Percentiles rank a stretch among this genome's conserved stretches.
phyloP scores from a whole-genome alignment of 371 early-diverging fungal species.

The Mucor plumbeus region DNA sequence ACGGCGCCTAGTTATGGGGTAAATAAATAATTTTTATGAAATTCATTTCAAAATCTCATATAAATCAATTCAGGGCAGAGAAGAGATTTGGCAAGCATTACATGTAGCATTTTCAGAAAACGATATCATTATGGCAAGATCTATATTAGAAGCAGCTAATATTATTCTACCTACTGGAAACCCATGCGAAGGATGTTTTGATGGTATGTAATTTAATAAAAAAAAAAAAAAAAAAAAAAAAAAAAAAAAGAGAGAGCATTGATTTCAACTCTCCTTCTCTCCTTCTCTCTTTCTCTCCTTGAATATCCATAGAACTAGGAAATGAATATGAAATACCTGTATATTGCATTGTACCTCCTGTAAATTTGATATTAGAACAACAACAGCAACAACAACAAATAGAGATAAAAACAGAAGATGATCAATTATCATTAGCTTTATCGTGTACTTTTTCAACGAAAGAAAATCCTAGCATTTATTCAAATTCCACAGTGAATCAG shows the following conservation, averaged over 20 bases:
- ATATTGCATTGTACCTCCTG: conserved; percentile 68
- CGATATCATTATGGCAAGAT: conserved; percentile 58
- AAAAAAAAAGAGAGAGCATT: too few species aligned
- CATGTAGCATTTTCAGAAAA: conserved; percentile 53
- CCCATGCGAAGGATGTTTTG: conserved; percentile 73
- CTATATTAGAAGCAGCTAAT: conserved; percentile 67
- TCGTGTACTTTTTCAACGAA: neutral
- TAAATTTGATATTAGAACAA: conserved; percentile 50
- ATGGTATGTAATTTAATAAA: conserved; percentile 40
- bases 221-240: too few species aligned
- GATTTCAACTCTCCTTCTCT: neutral
- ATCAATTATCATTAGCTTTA: neutral
- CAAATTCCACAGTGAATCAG: conserved; percentile 1
- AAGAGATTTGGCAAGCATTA: conserved; percentile 78
- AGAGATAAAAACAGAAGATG: neutral
- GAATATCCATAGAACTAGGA: conserved; percentile 55
- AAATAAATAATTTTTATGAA: conserved; percentile 4
- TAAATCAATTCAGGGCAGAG: conserved; percentile 52
- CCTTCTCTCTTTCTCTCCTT: neutral
- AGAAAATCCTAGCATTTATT: conserved; percentile 8
- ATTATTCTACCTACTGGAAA: conserved; percentile 74
- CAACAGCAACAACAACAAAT: neutral
- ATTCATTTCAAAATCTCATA: neutral
- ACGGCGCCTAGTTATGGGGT: conserved; percentile 74
- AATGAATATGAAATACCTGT: conserved; percentile 68